Base-by-base conservation (phyloP, 169 alveolate genomes). In the Plasmodium fragile region DNA sequence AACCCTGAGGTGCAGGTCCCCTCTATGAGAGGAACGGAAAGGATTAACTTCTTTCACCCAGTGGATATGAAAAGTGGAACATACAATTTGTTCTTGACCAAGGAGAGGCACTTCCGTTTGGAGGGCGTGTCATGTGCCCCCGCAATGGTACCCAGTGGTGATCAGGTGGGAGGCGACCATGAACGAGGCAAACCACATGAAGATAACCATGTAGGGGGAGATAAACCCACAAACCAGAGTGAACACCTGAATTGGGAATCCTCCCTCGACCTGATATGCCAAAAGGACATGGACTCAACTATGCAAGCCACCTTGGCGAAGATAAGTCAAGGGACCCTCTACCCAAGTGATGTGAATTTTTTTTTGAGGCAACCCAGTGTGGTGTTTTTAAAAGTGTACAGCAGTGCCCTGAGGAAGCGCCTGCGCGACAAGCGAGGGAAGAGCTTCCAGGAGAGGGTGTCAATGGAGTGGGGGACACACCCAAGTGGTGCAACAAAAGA, bases 11-110 rank as follows among this genome's bases (percentile, higher is more conserved):
- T 85, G 30, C 16, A 39, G 10, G 11, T n/a, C 43, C 16, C 22
- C 28, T 43, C 87, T 4, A 36, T 65, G 13, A 6, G 36, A 5
- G 36, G 65, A 25, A 4, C 59, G 18, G 80, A 32, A 34, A 52
- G 45, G n/a, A 8, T 85, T 16, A 36, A 52, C 36, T 85, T 75
- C 79, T 85, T 85, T n/a, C 30, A 85, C 52, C 83, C 52, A 3
- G 7, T 73, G n/a, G 79, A 73, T n/a, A 53, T 32, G 25, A 52
- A 75, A 34, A 53, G 80, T 75, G 45, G 45, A 5, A 85, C 43
- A 22, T 75, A 52, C 32, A 10, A 45, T 75, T 85, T 85, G 39
- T 34, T 85, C 69, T 36, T 85, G 22, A 85, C 41, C 25, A 77
- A 41, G 7, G 70, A 36, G 22, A 84, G 80, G 36, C n/a, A 18